Conservation (phyloP, 768 basidiomycete species). For the Russula abietina region DNA sequence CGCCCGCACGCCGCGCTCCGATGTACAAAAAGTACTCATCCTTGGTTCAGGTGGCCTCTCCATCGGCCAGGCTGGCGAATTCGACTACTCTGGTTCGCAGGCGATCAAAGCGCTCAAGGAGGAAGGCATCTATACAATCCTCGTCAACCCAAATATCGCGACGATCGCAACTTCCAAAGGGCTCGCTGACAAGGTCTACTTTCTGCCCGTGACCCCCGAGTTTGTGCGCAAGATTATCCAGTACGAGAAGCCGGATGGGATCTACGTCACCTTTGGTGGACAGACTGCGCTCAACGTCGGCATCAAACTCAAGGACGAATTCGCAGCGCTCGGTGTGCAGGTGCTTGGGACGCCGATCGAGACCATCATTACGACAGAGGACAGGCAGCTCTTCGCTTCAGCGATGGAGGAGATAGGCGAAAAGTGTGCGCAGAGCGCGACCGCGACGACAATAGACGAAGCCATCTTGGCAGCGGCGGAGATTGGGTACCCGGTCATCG, state of each 20-base stretch:
- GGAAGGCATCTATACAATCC: conserved; percentile 98
- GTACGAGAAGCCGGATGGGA: conserved; percentile 98
- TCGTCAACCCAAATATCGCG: conserved; percentile 98
- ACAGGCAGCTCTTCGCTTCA: conserved; percentile 86
- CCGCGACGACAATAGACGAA: conserved; percentile 82
- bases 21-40: conserved; percentile 91
- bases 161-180: conserved; percentile 97
- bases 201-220: conserved; percentile 96
- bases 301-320: conserved; percentile 97
- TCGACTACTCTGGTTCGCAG: conserved; percentile 99
- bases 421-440: conserved; percentile 84
- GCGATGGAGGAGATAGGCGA: conserved; percentile 97
- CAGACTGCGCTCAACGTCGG: conserved; percentile 97
- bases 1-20: conserved; percentile 57
- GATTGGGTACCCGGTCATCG: conserved; percentile 94
- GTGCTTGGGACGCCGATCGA: conserved; percentile 96
- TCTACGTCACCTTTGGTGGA: conserved; percentile 97
- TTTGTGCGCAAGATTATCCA: conserved; percentile 98
- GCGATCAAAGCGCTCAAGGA: conserved; percentile 99
- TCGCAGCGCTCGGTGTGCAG: conserved; percentile 79
- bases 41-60: conserved; percentile 96
- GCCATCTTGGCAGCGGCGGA: conserved; percentile 72
- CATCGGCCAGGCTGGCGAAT: conserved; percentile 92
- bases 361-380: conserved; percentile 96
- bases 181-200: conserved; percentile 98